A percentile compares a stretch with the other conserved stretches of the same genome.
These are phyloP conservation scores for Pichia exigua DNA, from an alignment of 805 yeast genomes.

Conservation along the genomic window DNA sequence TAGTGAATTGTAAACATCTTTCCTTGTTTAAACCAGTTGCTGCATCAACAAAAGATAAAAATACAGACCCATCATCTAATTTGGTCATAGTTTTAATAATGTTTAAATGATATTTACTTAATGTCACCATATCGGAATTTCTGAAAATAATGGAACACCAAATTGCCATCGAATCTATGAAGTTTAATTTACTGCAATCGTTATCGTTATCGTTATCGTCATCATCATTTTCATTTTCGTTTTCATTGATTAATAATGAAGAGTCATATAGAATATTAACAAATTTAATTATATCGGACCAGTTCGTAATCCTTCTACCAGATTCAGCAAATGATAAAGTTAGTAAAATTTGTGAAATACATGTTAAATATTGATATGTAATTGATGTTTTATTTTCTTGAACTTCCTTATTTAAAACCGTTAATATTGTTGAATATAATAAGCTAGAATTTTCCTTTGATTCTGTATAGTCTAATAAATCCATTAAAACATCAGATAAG, in stretches of 20 bases:
- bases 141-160: slow-evolving; percentile 44
- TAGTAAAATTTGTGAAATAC: slow-evolving; percentile 34
- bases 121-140: slow-evolving; percentile 36
- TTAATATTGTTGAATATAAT: slow-evolving; percentile 34
- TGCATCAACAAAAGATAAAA: slow-evolving; percentile 41
- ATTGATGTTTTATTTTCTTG: slow-evolving; percentile 6
- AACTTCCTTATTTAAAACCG: slow-evolving; percentile 8
- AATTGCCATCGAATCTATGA: slow-evolving; percentile 32
- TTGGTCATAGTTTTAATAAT: slow-evolving; percentile 34
- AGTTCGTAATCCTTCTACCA: slow-evolving; percentile 52
- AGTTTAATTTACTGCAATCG: slow-evolving; percentile 8
- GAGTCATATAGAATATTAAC: slow-evolving; percentile 11
- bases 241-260: slow-evolving; percentile 1
- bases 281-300: slow-evolving; percentile 31
- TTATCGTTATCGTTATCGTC: slow-evolving; percentile 10
- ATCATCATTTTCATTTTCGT: slow-evolving; percentile 11
- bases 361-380: slow-evolving; percentile 19
- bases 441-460: slow-evolving; percentile 35
- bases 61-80: slow-evolving; percentile 30
- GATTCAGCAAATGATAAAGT: slow-evolving; percentile 59
- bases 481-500: slow-evolving; percentile 52
- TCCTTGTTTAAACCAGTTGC: slow-evolving; percentile 35
- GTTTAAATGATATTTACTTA: slow-evolving; percentile 39
- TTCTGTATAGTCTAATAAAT: slow-evolving; percentile 45
- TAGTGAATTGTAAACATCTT: slow-evolving; percentile 39